These are phyloP conservation scores for Fagus crenata DNA, from an alignment of 306 rosid genomes.

Conservation along the genomic window DNA sequence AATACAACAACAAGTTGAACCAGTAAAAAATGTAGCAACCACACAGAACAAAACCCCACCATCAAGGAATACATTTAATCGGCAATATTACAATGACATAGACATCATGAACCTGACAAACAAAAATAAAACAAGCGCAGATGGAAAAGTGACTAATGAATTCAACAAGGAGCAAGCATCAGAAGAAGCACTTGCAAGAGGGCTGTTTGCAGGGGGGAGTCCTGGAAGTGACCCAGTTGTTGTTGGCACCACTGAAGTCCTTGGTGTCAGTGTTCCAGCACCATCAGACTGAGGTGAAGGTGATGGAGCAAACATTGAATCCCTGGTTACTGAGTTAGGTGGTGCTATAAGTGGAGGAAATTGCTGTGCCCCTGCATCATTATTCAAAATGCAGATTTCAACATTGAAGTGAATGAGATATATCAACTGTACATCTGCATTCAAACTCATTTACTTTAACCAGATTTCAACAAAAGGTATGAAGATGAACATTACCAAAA, in stretches of 20 bases:
- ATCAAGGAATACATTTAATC: constrained; percentile 20
- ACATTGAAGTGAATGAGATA: constrained; percentile 1
- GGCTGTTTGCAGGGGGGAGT: constrained; percentile 65
- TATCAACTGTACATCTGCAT: not conserved
- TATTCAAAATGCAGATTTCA: constrained; percentile 21
- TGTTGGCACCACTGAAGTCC: constrained; percentile 52
- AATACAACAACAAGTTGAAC: constrained; percentile 32
- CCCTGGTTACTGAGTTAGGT: constrained; percentile 58
- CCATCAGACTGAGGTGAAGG: constrained; percentile 68
- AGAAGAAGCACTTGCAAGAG: constrained; percentile 57
- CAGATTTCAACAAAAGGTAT: too few relatives aligned
- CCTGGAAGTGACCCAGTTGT: constrained; percentile 51
- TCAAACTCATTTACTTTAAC: not conserved
- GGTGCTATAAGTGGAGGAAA: constrained; percentile 83
- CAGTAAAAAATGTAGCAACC: constrained; percentile 19
- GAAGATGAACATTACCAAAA: too few relatives aligned
- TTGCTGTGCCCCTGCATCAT: constrained; percentile 63
- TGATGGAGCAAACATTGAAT: constrained; percentile 58
- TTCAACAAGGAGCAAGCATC: constrained; percentile 61
- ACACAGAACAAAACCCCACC: constrained; percentile 29
- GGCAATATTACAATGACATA: constrained; percentile 46
- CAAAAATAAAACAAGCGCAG: constrained; percentile 41
- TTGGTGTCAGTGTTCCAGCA: constrained; percentile 43
- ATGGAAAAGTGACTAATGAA: constrained; percentile 44
- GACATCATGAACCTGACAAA: constrained; percentile 42